phyloP scores from a whole-genome alignment of 2,329 filamentous ascomycete genomes.

The Apiospora marii region DNA sequence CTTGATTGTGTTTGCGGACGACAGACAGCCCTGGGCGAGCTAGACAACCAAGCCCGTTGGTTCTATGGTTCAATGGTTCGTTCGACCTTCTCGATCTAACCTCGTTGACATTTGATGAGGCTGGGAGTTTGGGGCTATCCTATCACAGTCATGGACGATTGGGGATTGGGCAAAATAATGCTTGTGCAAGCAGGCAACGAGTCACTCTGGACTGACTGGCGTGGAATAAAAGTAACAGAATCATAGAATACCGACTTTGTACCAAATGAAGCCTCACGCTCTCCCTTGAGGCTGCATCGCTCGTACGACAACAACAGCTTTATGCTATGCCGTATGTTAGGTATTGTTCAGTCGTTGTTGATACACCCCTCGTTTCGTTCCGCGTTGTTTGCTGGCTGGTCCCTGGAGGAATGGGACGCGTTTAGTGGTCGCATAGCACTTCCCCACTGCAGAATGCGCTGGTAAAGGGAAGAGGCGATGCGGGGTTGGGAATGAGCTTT shows the following conservation, averaged over 20 bases:
- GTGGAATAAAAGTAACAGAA: not conserved
- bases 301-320: not conserved
- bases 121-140: conserved; percentile 9
- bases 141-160: conserved; percentile 7
- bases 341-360: conserved; percentile 4
- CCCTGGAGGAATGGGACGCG: conserved; percentile 13
- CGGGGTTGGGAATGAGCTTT: conserved; percentile 5
- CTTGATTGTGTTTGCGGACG: not conserved
- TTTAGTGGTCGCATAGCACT: conserved; percentile 24
- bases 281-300: not conserved
- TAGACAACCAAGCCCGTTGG: not conserved
- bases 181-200: not conserved
- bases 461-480: not conserved
- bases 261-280: not conserved
- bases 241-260: not conserved
- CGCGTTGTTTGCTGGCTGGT: not conserved
- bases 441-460: not conserved
- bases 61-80: not conserved
- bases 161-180: not conserved
- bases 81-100: not conserved
- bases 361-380: conserved; percentile 17
- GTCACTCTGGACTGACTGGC: not conserved
- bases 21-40: not conserved
- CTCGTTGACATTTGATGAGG: conserved; percentile 17
- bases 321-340: not conserved